Evolutionary conservation across 768 basidiomycete species (phyloP), one percentile per base, ranked within the genome.

Genomic region (Fomitopsis serialis): DNA sequence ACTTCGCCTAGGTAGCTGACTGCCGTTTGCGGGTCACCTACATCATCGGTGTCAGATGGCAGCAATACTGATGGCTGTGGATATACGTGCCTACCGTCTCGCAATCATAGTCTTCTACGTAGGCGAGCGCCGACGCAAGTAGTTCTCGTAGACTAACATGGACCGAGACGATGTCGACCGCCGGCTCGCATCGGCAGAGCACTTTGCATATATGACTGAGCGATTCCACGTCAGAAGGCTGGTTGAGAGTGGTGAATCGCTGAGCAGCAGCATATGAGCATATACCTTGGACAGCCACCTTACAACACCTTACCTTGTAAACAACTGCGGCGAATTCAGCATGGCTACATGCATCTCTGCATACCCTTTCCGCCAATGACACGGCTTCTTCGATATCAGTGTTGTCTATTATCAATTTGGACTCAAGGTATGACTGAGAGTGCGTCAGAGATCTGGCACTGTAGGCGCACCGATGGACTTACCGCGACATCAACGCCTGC

Each of bases 21-120:
- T 4, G 89, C 89, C 17, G 84, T 87, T 67, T 91, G 90, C 17
- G 90, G 90, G 67, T 92, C 89, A 45, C 89, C 89, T 92, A 32
- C 1, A 19, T 17, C 23, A n/a, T 37, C 44, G 9, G 35, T 36
- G 37, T 15, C 19, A 19, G 15, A 40, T 17, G 37, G 6, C 24
- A 46, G 36, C n/a, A 22, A 22, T n/a, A 13, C 45, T 3, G n/a
- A 12, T 21, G n/a, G n/a, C 44, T 27, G 21, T 10, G n/a, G 22
- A 21, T 29, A 35, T 52, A 72, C 84, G 23, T 64, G 87, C 89
- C 89, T 29, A 92, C 84, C 21, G 82, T 85, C 62, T 90, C 89
- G 56, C 85, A 90, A 60, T 90, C 88, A 59, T 87, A 90, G 40
- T 82, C 77, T 52, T 87, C 80, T 42, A 90, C 68, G 54, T 89